These are phyloP conservation scores for Hypoxylon rickii DNA, from an alignment of 495 filamentous ascomycete genomes.

Conservation along the genomic window DNA sequence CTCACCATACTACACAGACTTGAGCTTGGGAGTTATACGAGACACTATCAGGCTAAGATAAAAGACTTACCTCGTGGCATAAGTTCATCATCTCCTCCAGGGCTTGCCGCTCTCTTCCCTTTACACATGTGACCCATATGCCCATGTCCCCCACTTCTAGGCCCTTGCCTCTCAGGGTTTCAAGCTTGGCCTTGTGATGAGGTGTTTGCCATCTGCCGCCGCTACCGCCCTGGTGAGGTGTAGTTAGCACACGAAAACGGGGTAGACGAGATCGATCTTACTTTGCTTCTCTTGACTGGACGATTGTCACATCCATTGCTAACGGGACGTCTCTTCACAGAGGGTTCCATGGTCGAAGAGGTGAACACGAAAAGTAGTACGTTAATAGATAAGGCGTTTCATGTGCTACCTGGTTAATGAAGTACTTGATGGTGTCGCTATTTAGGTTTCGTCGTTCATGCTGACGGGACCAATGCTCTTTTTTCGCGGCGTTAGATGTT, in stretches of 20 bases:
- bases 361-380: too few relatives aligned
- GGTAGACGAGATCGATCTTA: conserved; percentile 8
- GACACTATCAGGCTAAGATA: background rate
- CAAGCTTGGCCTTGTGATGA: conserved; percentile 52
- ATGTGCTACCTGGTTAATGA: too few relatives aligned
- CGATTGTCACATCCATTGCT: conserved; percentile 20
- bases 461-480: too few relatives aligned
- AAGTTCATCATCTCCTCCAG: conserved; percentile 71
- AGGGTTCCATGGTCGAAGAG: conserved; percentile 21
- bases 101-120: conserved; percentile 77
- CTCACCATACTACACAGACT: conserved; percentile 55
- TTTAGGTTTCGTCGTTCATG: too few relatives aligned
- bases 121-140: conserved; percentile 88
- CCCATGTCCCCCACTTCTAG: conserved; percentile 80
- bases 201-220: conserved; percentile 61
- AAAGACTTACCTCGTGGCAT: conserved; percentile 68
- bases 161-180: conserved; percentile 34
- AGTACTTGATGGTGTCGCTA: too few relatives aligned
- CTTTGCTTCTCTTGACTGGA: conserved; percentile 39
- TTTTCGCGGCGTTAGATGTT: too few relatives aligned
- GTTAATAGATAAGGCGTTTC: background rate
- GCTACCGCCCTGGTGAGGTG: conserved; percentile 46
- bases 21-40: conserved; percentile 7
- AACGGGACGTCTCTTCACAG: conserved; percentile 28
- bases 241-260: conserved; percentile 10